Evolutionary conservation across 148 eudicot species (phyloP).

Genomic region (Vaccinium macrocarpon): DNA sequence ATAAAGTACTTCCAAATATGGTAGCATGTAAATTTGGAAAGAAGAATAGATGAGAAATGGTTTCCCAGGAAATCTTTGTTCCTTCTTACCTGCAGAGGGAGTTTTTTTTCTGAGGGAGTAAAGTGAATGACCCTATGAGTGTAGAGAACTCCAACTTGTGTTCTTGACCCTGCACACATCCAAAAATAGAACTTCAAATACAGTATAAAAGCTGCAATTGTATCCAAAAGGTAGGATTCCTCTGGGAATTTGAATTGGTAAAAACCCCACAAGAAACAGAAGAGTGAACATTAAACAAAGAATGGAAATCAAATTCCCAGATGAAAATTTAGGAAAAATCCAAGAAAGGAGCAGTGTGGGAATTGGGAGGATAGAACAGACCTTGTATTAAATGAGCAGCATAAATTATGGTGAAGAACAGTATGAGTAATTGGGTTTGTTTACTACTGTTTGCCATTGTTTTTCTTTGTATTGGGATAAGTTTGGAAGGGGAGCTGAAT

Average conservation of each 20-base stretch:
- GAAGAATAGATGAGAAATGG: not conserved
- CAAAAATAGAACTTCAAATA: not conserved
- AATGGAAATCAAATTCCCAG: not conserved
- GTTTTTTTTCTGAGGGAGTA: conserved; percentile 9
- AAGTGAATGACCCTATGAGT: not conserved
- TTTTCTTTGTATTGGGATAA: conserved; percentile 11
- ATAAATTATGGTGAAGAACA: conserved; percentile 25
- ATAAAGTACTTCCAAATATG: not conserved
- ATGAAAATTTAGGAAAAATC: not conserved
- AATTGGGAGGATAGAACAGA: conserved; percentile 1
- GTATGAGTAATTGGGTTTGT: conserved; percentile 22
- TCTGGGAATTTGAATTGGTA: too few species aligned
- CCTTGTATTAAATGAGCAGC: conserved; percentile 33
- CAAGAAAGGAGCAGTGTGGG: not conserved
- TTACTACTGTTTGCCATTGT: conserved; percentile 22
- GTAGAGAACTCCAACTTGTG: conserved; percentile 15
- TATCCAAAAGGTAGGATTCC: too few species aligned
- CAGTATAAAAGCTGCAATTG: too few species aligned
- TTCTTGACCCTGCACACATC: conserved; percentile 25
- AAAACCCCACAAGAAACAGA: not conserved
- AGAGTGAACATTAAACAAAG: not conserved
- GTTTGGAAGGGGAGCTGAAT: conserved; percentile 14
- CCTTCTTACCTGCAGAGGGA: conserved; percentile 18
- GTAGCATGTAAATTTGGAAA: not conserved
- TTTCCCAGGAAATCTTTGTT: not conserved